Conservation (phyloP, 805 yeast genomes). For the Lipomyces chichibuensis region DNA sequence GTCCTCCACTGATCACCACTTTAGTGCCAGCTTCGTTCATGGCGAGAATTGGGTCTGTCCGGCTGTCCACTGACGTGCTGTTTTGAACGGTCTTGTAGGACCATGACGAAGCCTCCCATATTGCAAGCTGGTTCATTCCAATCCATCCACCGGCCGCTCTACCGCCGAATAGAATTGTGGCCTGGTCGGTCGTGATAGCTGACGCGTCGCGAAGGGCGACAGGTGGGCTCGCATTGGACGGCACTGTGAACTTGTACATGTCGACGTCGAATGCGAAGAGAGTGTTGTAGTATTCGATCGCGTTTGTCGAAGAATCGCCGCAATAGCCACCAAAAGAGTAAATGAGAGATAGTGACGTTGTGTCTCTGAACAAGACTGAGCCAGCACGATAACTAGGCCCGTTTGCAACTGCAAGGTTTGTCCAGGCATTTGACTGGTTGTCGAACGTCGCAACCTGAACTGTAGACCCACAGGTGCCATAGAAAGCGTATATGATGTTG, state of each 20-base stretch:
- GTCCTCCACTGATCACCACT: slow-evolving; percentile 67
- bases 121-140: slow-evolving; percentile 69
- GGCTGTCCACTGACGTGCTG: slow-evolving; percentile 51
- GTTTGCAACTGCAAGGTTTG: not conserved
- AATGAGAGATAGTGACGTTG: slow-evolving; percentile 11
- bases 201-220: slow-evolving; percentile 39
- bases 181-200: slow-evolving; percentile 26
- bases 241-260: slow-evolving; percentile 9
- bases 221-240: slow-evolving; percentile 36
- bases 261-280: slow-evolving; percentile 23
- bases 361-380: slow-evolving; percentile 17
- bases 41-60: slow-evolving; percentile 56
- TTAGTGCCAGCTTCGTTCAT: slow-evolving; percentile 52
- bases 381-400: slow-evolving; percentile 19
- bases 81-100: slow-evolving; percentile 51
- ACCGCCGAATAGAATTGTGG: slow-evolving; percentile 62
- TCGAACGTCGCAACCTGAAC: slow-evolving; percentile 16
- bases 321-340: slow-evolving; percentile 35
- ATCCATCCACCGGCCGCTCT: slow-evolving; percentile 66
- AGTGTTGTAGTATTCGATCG: slow-evolving; percentile 12
- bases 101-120: slow-evolving; percentile 71
- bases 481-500: slow-evolving; percentile 33
- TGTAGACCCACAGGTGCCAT: slow-evolving; percentile 36
- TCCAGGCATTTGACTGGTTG: slow-evolving; percentile 15
- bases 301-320: slow-evolving; percentile 1